These are phyloP conservation scores for Nephelium lappaceum DNA, from an alignment of 345 rosid genomes.

Conservation along the genomic window DNA sequence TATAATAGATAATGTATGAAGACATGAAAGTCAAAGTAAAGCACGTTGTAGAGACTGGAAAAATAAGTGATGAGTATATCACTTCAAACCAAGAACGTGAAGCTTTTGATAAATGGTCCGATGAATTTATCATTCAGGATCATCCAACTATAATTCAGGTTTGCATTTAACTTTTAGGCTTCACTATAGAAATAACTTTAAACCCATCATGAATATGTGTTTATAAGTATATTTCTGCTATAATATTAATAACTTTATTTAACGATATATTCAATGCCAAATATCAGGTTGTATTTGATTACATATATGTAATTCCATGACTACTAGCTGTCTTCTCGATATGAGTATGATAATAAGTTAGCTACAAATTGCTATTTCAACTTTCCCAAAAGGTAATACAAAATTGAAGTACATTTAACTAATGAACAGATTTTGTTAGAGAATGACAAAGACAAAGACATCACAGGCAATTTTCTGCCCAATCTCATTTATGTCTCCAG, in stretches of 20 bases:
- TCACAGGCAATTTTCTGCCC: constrained; percentile 43
- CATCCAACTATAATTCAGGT: constrained; percentile 78
- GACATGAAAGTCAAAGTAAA: constrained; percentile 58
- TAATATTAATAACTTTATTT: no score
- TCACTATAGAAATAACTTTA: no score
- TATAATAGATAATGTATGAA: constrained; percentile 55
- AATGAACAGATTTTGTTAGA: constrained; percentile 32
- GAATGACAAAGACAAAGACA: constrained; percentile 42
- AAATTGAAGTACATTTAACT: no score
- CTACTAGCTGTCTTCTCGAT: no score
- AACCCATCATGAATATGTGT: no score
- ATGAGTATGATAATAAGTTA: no score
- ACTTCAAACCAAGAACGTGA: constrained; percentile 24
- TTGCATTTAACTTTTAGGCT: background rate
- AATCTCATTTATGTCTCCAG: constrained; percentile 70
- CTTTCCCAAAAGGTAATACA: no score
- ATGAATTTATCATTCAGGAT: constrained; percentile 47
- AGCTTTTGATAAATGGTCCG: constrained; percentile 47
- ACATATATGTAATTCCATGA: no score
- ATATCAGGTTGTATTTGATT: no score
- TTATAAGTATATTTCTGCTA: no score
- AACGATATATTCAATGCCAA: no score
- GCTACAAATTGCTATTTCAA: no score
- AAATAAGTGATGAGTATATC: constrained; percentile 34
- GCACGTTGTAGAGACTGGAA: constrained; percentile 46